phyloP scores from a whole-genome alignment of 208 protist species.

The Acanthamoeba lenticulata region DNA sequence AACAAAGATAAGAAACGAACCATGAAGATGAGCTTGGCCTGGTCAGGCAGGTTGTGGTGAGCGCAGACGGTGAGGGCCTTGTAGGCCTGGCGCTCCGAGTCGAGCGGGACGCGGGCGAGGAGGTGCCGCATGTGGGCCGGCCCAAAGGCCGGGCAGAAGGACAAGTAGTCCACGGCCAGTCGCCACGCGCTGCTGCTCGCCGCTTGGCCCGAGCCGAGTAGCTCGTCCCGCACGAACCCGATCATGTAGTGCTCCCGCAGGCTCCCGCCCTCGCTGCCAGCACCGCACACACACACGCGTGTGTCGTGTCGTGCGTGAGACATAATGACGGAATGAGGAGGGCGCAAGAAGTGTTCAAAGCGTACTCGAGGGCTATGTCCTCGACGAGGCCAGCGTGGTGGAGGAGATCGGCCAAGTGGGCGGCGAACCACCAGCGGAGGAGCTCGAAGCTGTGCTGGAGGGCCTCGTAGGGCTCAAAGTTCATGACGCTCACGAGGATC shows the following conservation, averaged over 20 bases:
- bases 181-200: not conserved
- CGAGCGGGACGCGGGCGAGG: constrained; percentile 1
- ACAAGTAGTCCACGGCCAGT: constrained; percentile 33
- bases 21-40: constrained; percentile 51
- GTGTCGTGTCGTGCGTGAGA: not conserved
- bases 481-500: constrained; percentile 62
- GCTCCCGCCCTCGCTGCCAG: not conserved
- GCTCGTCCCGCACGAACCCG: constrained; percentile 57
- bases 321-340: not conserved
- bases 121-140: constrained; percentile 48
- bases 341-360: not conserved
- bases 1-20: not conserved
- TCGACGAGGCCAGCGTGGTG: constrained; percentile 45
- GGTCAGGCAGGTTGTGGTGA: constrained; percentile 52
- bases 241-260: constrained; percentile 39
- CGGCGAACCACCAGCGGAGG: constrained; percentile 65
- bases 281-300: too few relatives aligned
- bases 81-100: constrained; percentile 40
- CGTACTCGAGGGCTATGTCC: constrained; percentile 48
- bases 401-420: constrained; percentile 33
- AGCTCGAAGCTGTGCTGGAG: constrained; percentile 8
- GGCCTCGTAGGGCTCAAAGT: constrained; percentile 44
- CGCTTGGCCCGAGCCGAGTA: not conserved
- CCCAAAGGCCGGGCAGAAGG: constrained; percentile 43
- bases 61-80: constrained; percentile 37